Evolutionary conservation across 2,329 filamentous ascomycete species (phyloP), one percentile per base, ranked within the genome.

Genomic region (Ophiocordyceps polyrhachis-furcata): DNA sequence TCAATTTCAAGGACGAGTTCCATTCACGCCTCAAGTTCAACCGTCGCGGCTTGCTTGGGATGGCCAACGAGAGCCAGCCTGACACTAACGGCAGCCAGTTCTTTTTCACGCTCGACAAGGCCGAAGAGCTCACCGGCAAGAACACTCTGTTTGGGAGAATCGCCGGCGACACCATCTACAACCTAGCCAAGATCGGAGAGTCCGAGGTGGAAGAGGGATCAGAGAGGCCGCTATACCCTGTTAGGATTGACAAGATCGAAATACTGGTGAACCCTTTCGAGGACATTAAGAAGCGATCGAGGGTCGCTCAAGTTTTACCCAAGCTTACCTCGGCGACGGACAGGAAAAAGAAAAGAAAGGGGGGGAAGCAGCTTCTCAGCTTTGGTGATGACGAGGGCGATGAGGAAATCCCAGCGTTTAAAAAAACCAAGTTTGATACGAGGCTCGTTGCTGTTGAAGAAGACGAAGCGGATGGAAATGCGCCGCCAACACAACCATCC

Each of bases 91-190:
- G 86, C 31, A 94, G 86, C 60, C 91, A 98, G 62, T 96, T 96
- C 69, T 98, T 98, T 67, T 80, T 98, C 49, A 96, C 91, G 0
- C 65, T 98, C 44, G 87, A 78, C 50, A 87, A 81, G 57, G 71
- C 88, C 21, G 79, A 86, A 23, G 87, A 96, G 66, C 61, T 98
- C 55, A 85, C 82, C 52, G 83, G 81, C 44, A 85, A 84, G 63
- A 95, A 95, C 61, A 96, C 91, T 0, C 66, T 96, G 60, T 96
- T 98, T 66, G 91, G 91, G 17, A 73, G 91, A 46, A 74, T 98
- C 41, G 86, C 83, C 32, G 91, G 89, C 25, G 86, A 96, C 51
- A 95, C 89, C 15, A 91, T 98, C 45, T 98, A 93, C 65, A 96
- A 95, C 60, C 62, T 98, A 56, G 79, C 88, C 56, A 93, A 88